Base-by-base conservation (phyloP, 345 rosid genomes). In the Hirschfeldia incana region DNA sequence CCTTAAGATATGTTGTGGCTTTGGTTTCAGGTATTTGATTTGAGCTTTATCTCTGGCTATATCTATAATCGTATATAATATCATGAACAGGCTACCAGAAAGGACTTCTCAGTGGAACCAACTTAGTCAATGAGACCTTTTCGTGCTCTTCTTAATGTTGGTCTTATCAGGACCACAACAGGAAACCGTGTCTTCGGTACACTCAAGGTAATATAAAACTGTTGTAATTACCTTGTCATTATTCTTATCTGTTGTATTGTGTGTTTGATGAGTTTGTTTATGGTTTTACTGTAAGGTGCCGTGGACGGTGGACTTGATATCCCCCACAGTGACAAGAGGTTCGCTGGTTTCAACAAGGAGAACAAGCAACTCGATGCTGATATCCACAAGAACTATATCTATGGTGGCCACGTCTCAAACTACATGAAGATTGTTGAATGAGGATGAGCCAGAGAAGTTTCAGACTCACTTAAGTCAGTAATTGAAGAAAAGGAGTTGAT, bases 101-200 rank as follows among this genome's bases (percentile, higher is more conserved):
- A 89, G 86, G 96, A 91, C 75, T 89, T 39, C 7, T 88, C 90
- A 1, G 90, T 91, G 17, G 96, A 91, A 37, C 93, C 90, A 49
- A 81, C 88, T 12, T 93, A 88, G 4, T 81, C 58, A 49, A 86
- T 92, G 67, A 86, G 96, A 66, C 96, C 93, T 5, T 91, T 91
- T 83, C 91, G 90, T 82, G 93, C 91, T 51, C 90, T 91, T 62
- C 91, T 91, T 75, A 93, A 91, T 81, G 95, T 91, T 28, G 95
- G 95, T 17, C 88, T 91, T 28, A 42, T 86, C 67, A 89, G 73
- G 74, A 91, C 93, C 36, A 89, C 95, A 16, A 91, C 95, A 1
- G 93, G 95, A 5, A 91, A 91, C 75, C 91, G 95, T 73, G 90
- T 91, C 5, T 91, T 91, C 9, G 91, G 91, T 75, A 88, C 91